Evolutionary conservation across 2,329 filamentous ascomycete species (phyloP).

Genomic region (Curvularia lunata): DNA sequence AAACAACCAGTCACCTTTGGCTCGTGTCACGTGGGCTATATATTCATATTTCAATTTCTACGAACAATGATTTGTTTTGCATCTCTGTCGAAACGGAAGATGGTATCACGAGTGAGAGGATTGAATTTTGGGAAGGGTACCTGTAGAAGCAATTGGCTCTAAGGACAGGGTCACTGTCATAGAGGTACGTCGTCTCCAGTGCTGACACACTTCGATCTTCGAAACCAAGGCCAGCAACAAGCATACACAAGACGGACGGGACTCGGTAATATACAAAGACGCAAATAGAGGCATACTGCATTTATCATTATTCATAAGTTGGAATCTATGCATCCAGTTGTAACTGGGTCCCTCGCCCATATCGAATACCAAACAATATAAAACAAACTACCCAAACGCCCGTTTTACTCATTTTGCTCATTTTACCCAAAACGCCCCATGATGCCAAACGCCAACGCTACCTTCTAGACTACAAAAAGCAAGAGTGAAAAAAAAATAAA

Average conservation of each 20-base stretch:
- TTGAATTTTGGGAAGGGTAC: too few species aligned
- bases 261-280: not conserved
- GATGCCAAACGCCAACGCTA: not conserved
- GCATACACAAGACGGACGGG: not conserved
- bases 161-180: too few species aligned
- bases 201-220: too few species aligned
- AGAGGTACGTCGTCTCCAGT: too few species aligned
- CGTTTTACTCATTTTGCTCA: not conserved
- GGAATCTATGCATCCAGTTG: not conserved
- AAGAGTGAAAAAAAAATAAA: not conserved
- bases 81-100: not conserved
- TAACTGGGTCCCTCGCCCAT: not conserved
- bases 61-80: not conserved
- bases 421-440: not conserved
- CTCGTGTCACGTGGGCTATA: not conserved
- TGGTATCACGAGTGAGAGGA: not conserved
- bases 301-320: not conserved
- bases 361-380: not conserved
- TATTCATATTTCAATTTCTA: not conserved
- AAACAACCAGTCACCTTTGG: not conserved
- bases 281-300: not conserved
- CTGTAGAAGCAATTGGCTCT: too few species aligned
- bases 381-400: not conserved
- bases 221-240: too few species aligned
- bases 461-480: not conserved